Base-by-base conservation (phyloP, 345 rosid species). In the Fremontodendron californicum region DNA sequence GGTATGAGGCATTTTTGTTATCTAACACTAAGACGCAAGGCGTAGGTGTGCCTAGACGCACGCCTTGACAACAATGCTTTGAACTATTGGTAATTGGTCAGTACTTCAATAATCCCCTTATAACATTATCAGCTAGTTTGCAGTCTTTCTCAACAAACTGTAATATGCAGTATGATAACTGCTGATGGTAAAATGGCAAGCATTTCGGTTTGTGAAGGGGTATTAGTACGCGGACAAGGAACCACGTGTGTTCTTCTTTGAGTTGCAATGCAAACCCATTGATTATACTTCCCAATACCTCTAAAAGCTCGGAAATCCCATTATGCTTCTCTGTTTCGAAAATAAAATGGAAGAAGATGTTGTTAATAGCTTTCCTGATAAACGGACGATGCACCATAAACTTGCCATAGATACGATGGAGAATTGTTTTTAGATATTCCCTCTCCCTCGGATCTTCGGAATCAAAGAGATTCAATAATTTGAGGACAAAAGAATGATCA, bases 171-270 rank as follows among this genome's bases (percentile, higher is more conserved):
- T 88, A 90, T 21, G 90, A 90, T 77, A 90, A 71, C 33, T 87
- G 94, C 77, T 90, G 94, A 75, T 90, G 94, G 76, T 90, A 89
- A 91, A 88, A 83, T 6, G 90, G 84, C 74, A 90, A 82, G 82
- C 91, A 85, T 77, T 86, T 91, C 27, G 91, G 91, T 78, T 89
- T 91, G 85, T 91, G 95, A 66, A 91, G 91, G 31, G 95, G 95
- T 70, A 91, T 87, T 63, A 91, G 76, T 6, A 83, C 91, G 51
- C 93, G 82, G 27, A 89, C 85, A 55, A 91, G 92, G 79, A 91
- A 91, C 79, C 88, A 81, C 71, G 88, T 91, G 81, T 91, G 94
- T 72, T 90, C 94, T 31, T 89, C 94, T 83, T 91, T 91, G 40
- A 91, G 84, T 0, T 92, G 92, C 64, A 91, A 61, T 66, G 94